phyloP scores from a whole-genome alignment of 1,284 basidiomycete species.

The Puccinia coronata region DNA sequence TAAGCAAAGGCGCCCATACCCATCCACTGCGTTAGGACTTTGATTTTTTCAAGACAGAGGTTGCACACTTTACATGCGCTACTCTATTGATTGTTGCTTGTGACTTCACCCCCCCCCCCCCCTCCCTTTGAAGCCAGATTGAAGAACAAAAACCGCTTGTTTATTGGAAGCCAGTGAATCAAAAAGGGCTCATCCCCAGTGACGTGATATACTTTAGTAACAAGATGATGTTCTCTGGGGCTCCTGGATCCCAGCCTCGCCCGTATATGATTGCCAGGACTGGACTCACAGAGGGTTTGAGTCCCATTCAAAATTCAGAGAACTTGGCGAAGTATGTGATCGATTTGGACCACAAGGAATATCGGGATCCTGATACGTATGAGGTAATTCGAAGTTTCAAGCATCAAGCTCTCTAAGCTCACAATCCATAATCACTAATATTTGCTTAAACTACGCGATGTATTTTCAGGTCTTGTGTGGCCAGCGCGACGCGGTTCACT shows the following conservation, averaged over 20 bases:
- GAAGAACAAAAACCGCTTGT: neutral
- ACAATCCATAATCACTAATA: neutral
- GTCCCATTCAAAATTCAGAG: neutral
- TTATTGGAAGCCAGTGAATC: slow-evolving; percentile 10
- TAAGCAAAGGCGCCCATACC: too few species aligned
- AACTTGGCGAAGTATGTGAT: slow-evolving; percentile 1
- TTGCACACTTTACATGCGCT: too few species aligned
- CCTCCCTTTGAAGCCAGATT: neutral
- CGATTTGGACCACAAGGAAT: neutral
- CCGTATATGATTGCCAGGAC: slow-evolving; percentile 3
- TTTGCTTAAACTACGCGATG: too few species aligned
- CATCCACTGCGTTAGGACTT: too few species aligned
- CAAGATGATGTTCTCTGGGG: neutral
- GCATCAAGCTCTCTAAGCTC: neutral
- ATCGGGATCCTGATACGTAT: neutral
- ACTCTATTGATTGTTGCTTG: neutral
- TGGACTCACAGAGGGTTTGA: neutral
- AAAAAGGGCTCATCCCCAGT: neutral
- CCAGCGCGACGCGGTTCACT: slow-evolving; percentile 13
- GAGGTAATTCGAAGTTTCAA: neutral
- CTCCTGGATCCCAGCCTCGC: neutral
- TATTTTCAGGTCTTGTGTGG: slow-evolving; percentile 4
- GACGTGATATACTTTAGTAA: neutral
- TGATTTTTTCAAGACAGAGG: too few species aligned
- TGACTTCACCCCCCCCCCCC: too few species aligned